These are phyloP conservation scores for Fraxinus paxiana DNA, from an alignment of 305 asterid species.

Conservation along the genomic window DNA sequence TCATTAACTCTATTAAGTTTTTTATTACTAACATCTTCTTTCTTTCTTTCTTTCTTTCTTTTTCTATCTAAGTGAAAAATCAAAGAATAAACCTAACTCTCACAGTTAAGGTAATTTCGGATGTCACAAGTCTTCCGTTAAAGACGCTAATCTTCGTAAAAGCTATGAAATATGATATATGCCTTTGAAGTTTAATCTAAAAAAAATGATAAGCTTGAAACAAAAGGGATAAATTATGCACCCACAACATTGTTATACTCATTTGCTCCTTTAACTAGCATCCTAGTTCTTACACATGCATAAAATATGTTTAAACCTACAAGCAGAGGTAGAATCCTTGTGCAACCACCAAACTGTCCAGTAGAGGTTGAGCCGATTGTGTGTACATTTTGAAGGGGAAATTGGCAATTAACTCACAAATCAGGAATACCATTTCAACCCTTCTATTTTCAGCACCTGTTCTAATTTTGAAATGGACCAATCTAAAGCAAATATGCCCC, in stretches of 20 bases:
- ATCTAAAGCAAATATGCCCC: constrained; percentile 1
- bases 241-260: not conserved
- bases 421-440: not conserved
- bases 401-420: not conserved
- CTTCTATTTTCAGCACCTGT: not conserved
- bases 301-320: not conserved
- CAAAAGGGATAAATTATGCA: not conserved
- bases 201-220: not conserved
- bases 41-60: not conserved
- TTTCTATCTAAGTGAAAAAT: not conserved
- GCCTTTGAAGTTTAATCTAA: not conserved
- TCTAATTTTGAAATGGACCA: constrained; percentile 4
- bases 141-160: not conserved
- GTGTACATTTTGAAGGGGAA: not conserved
- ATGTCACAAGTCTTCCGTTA: not conserved
- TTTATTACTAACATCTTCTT: not conserved
- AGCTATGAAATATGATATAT: not conserved
- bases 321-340: not conserved
- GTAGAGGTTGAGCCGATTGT: not conserved
- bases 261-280: not conserved
- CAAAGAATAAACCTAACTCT: not conserved
- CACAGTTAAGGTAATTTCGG: not conserved
- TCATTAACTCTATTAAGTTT: not conserved
- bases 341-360: not conserved
- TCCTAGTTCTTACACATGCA: not conserved